These are phyloP conservation scores for Scenedesmus sp. DNA, from an alignment of 163 green algal species.

Conservation along the genomic window DNA sequence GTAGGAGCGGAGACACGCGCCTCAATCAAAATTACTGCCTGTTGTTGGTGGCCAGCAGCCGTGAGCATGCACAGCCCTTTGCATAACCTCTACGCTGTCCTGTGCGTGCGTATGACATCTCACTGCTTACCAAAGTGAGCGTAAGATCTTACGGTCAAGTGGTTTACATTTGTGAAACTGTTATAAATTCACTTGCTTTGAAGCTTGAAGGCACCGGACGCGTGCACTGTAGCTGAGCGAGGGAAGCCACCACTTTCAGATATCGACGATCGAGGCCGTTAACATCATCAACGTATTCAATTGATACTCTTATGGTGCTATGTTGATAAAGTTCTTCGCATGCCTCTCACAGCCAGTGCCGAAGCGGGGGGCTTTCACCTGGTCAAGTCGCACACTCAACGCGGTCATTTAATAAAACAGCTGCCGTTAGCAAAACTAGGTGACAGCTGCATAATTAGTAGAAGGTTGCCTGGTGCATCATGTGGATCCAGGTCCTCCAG, in stretches of 20 bases:
- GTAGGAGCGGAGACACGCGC: not conserved
- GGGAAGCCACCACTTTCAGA: not conserved
- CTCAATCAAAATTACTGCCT: too few relatives aligned
- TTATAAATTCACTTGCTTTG: not conserved
- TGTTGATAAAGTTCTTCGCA: not conserved
- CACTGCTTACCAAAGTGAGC: not conserved
- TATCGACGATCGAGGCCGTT: not conserved
- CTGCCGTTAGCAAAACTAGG: too few relatives aligned
- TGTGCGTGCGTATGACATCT: conserved; percentile 10
- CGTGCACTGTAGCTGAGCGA: not conserved
- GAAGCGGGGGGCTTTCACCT: conserved; percentile 16
- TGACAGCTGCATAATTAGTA: too few relatives aligned
- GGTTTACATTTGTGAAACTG: not conserved
- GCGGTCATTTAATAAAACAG: not conserved
- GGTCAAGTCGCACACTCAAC: not conserved
- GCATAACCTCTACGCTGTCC: not conserved
- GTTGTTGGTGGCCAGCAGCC: not conserved
- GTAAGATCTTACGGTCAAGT: not conserved
- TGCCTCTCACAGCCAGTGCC: conserved; percentile 18
- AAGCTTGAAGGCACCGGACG: not conserved
- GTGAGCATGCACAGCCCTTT: not conserved
- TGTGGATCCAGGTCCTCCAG: conserved; percentile 25
- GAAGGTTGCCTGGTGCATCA: not conserved
- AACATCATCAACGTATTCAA: not conserved
- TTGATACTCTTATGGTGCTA: not conserved